Evolutionary conservation across 176 grass and related monocot species (phyloP), one percentile per base, ranked within the genome.

Genomic region (Typha latifolia): DNA sequence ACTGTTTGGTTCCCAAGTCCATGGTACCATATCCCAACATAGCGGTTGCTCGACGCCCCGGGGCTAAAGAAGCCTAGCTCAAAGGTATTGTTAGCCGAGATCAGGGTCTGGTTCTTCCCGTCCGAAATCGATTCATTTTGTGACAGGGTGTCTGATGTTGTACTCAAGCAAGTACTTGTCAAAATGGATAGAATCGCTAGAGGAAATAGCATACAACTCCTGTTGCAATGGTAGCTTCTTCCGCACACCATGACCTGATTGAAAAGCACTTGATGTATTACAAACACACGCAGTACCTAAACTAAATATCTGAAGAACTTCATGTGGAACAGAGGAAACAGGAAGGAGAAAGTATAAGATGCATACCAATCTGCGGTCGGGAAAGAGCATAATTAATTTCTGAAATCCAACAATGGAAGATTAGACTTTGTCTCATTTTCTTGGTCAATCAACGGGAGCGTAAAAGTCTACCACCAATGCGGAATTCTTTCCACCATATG

Each of bases 141-240:
- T 1, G 43, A 22, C 31, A 69, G 49, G 14, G 66, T 48, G 49
- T 69, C 37, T 21, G 52, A 57, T 74, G 50, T 51, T 64, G 22
- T 2, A 34, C 51, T 34, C 37, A 18, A 69, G 37, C 77, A 79
- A 69, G 57, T 72, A 62, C 26, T 5, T 59, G 74, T 13, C 66
- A 70, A 80, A 15, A 77, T 19, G 76, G 47, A 63, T 24, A 77
- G 13, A 71, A 77, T 72, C 49, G 80, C 4, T 32, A 86, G 19
- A 56, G 51, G 4, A 55, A 62, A 20, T 50, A 70, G 31, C 10
- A 11, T 4, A 56, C 14, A 68, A 57, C 15, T 7, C 3, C 13
- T 55, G 51, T 7, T 15, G 51, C 52, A 8, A 20, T 4, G 15
- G 52, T 10, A 18, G 16, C 52, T 57, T 16, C 52, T 57, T 16